phyloP scores from a whole-genome alignment of 768 basidiomycete genomes.

The Boletus subcaerulescens region DNA sequence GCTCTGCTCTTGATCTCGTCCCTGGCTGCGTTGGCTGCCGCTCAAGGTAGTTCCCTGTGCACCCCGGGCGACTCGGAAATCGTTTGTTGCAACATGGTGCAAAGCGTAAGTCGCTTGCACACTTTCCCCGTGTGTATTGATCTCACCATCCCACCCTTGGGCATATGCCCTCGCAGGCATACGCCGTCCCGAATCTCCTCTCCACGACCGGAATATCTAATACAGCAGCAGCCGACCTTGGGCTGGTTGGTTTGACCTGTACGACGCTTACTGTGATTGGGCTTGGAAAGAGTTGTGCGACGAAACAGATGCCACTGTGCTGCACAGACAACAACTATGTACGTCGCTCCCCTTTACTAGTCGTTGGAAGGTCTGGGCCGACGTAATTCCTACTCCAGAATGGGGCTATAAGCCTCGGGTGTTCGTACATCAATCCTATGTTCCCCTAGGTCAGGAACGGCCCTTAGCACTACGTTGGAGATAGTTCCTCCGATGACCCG shows the following conservation, averaged over 20 bases:
- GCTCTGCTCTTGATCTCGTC: constrained; percentile 2
- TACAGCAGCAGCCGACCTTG: constrained; percentile 8
- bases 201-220: constrained; percentile 8
- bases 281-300: constrained; percentile 7
- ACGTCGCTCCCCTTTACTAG: not conserved
- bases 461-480: not conserved
- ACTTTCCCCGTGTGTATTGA: not conserved
- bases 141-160: not conserved
- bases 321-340: constrained; percentile 16
- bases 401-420: constrained; percentile 12
- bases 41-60: constrained; percentile 8
- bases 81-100: constrained; percentile 9
- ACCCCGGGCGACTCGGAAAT: constrained; percentile 1
- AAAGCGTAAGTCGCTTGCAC: constrained; percentile 6
- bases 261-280: constrained; percentile 12
- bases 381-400: constrained; percentile 2
- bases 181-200: not conserved
- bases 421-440: constrained; percentile 6
- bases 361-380: not conserved
- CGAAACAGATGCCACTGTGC: constrained; percentile 10
- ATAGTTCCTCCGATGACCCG: too few species aligned
- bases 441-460: not conserved
- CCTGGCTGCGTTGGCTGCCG: constrained; percentile 2
- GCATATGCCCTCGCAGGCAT: not conserved
- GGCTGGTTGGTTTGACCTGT: constrained; percentile 11